A percentile compares a stretch with the other conserved stretches of the same genome.
Evolutionary conservation across 352 stramenopile genomes (phyloP).

Genomic region (Plasmopara halstedii): DNA sequence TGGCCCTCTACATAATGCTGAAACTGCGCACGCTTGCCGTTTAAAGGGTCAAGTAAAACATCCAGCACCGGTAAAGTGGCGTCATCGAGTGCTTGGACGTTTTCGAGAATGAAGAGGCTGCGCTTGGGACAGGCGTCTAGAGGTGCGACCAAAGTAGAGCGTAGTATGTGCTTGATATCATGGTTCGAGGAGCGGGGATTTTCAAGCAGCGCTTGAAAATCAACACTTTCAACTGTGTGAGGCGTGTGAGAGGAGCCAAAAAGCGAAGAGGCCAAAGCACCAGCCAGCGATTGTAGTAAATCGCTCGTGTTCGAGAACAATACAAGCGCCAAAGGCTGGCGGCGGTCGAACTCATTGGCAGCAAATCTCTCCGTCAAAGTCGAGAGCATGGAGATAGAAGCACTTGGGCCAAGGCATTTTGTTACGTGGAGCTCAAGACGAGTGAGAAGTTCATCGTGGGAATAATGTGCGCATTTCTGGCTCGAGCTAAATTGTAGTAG

Average conservation of each 20-base stretch:
- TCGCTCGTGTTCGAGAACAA: slow-evolving; percentile 42
- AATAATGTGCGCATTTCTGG: slow-evolving; percentile 28
- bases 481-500: slow-evolving; percentile 6
- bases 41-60: slow-evolving; percentile 62
- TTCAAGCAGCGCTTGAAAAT: slow-evolving; percentile 26
- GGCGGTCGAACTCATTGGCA: slow-evolving; percentile 48
- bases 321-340: slow-evolving; percentile 41
- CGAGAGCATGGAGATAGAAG: slow-evolving; percentile 20
- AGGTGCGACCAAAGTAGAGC: slow-evolving; percentile 22
- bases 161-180: slow-evolving; percentile 42
- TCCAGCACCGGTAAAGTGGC: slow-evolving; percentile 48
- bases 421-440: slow-evolving; percentile 35
- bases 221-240: slow-evolving; percentile 19
- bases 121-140: slow-evolving; percentile 38
- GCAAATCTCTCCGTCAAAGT: slow-evolving; percentile 36
- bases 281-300: slow-evolving; percentile 23
- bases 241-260: slow-evolving; percentile 17
- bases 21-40: slow-evolving; percentile 53
- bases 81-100: slow-evolving; percentile 39
- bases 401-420: slow-evolving; percentile 30
- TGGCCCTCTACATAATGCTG: slow-evolving; percentile 27
- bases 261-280: slow-evolving; percentile 27
- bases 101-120: slow-evolving; percentile 45
- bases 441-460: slow-evolving; percentile 32
- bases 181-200: slow-evolving; percentile 24